phyloP scores from a whole-genome alignment of 371 early-diverging fungal genomes.

The Blyttiomyces sp. region DNA sequence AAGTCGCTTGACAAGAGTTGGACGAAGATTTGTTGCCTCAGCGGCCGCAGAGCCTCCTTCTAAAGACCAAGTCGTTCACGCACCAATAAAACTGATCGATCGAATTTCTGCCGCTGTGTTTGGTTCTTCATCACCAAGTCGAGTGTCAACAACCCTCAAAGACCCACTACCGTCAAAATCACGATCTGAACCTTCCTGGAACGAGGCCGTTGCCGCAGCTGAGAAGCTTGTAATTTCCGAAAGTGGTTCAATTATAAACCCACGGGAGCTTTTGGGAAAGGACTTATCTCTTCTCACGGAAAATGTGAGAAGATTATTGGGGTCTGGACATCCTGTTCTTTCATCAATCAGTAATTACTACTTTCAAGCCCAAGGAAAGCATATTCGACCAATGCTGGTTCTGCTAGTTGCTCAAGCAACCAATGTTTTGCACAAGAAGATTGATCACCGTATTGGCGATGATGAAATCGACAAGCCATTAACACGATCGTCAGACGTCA shows the following conservation, averaged over 20 bases:
- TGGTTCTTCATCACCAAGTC: too few species aligned
- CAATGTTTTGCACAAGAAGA: constrained; percentile 25
- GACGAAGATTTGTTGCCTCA: too few species aligned
- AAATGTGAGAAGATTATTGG: constrained; percentile 82
- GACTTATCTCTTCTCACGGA: constrained; percentile 80
- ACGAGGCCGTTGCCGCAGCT: constrained; percentile 27
- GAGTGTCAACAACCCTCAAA: neutral
- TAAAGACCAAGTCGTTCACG: too few species aligned
- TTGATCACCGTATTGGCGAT: neutral
- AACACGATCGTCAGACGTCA: neutral
- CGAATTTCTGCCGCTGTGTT: too few species aligned
- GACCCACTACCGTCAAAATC: neutral
- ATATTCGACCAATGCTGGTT: constrained; percentile 88
- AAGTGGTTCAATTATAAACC: constrained; percentile 37
- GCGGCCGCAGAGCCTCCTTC: too few species aligned
- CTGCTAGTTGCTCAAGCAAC: constrained; percentile 87
- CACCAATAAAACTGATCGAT: too few species aligned
- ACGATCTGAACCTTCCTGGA: constrained; percentile 27
- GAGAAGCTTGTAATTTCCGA: constrained; percentile 30
- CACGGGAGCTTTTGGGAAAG: constrained; percentile 61
- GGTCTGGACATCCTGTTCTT: constrained; percentile 81
- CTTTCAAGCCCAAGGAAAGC: constrained; percentile 85
- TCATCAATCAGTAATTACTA: constrained; percentile 87
- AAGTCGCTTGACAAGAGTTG: too few species aligned
- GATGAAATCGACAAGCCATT: constrained; percentile 23